Percentiles rank a stretch among this genome's conserved stretches.
These are phyloP conservation scores for Capsicum baccatum DNA, from an alignment of 257 asterid genomes.

Conservation along the genomic window DNA sequence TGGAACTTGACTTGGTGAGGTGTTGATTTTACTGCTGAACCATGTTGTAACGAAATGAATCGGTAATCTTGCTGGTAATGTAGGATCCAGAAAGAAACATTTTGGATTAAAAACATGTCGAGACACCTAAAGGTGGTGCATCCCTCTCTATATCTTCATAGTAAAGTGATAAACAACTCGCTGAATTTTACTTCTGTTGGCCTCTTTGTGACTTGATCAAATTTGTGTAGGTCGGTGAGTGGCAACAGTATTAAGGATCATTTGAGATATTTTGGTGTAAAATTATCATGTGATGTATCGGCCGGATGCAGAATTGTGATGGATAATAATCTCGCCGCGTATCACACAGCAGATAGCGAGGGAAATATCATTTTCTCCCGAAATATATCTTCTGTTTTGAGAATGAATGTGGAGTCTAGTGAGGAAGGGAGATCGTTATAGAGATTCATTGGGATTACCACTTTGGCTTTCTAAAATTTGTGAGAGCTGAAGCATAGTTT, in stretches of 20 bases:
- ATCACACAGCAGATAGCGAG: constrained; percentile 50
- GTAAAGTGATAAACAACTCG: neutral
- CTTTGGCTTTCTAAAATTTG: neutral
- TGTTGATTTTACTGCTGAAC: constrained; percentile 14
- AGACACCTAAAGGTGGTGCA: neutral
- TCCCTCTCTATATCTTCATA: neutral
- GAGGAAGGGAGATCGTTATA: constrained; percentile 25
- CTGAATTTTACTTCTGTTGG: neutral
- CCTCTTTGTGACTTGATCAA: constrained; percentile 1
- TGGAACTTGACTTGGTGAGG: neutral
- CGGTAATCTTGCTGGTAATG: neutral
- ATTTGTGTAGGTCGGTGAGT: constrained; percentile 71
- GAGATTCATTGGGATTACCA: constrained; percentile 28
- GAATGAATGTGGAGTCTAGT: constrained; percentile 40
- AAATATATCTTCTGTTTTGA: constrained; percentile 49
- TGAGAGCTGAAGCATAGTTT: constrained; percentile 23
- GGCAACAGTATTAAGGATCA: constrained; percentile 94
- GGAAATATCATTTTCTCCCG: constrained; percentile 69
- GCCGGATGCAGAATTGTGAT: constrained; percentile 68
- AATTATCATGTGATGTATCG: constrained; percentile 68
- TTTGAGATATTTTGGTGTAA: constrained; percentile 68
- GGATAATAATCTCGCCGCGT: constrained; percentile 56
- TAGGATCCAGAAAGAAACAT: neutral
- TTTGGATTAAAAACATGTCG: neutral
- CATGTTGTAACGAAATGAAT: neutral